These are phyloP conservation scores for Ophiobolus disseminans DNA, from an alignment of 2,329 filamentous ascomycete genomes.

Conservation along the genomic window DNA sequence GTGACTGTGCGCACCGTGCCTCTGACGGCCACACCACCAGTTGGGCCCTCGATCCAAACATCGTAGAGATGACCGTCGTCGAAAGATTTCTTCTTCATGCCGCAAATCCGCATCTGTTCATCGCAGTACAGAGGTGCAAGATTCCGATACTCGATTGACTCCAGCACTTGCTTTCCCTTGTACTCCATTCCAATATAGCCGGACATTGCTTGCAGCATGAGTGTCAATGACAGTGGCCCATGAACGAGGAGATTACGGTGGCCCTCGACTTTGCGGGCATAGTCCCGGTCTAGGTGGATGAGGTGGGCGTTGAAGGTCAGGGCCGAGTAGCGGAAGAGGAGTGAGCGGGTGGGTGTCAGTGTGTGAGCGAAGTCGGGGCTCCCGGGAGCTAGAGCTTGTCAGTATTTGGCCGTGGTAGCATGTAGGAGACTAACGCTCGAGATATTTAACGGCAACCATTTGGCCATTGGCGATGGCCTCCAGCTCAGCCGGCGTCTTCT, in stretches of 20 bases:
- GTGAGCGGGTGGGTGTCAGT: slow-evolving; percentile 69
- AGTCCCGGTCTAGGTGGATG: slow-evolving; percentile 82
- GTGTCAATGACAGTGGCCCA: slow-evolving; percentile 78
- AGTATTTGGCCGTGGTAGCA: slow-evolving; percentile 6
- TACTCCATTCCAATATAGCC: slow-evolving; percentile 10
- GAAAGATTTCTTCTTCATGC: slow-evolving; percentile 55
- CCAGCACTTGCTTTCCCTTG: slow-evolving; percentile 50
- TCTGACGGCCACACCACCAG: slow-evolving; percentile 55
- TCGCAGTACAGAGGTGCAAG: slow-evolving; percentile 79
- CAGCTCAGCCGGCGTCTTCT: slow-evolving; percentile 52
- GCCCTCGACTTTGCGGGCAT: slow-evolving; percentile 74
- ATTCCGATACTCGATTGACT: slow-evolving; percentile 77
- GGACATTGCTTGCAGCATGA: slow-evolving; percentile 74
- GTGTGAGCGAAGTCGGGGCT: slow-evolving; percentile 63
- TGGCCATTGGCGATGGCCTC: slow-evolving; percentile 36
- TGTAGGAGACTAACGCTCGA: slow-evolving; percentile 40
- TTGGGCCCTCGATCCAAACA: slow-evolving; percentile 51
- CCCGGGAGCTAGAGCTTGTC: slow-evolving; percentile 52
- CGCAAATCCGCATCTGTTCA: slow-evolving; percentile 74
- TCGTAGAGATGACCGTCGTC: slow-evolving; percentile 37
- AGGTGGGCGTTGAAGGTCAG: slow-evolving; percentile 86
- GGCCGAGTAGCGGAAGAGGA: slow-evolving; percentile 90
- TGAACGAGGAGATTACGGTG: slow-evolving; percentile 81
- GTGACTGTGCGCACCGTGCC: slow-evolving; percentile 38
- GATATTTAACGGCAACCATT: slow-evolving; percentile 43